phyloP scores from a whole-genome alignment of 306 rosid species.

The Sindora glabra region DNA sequence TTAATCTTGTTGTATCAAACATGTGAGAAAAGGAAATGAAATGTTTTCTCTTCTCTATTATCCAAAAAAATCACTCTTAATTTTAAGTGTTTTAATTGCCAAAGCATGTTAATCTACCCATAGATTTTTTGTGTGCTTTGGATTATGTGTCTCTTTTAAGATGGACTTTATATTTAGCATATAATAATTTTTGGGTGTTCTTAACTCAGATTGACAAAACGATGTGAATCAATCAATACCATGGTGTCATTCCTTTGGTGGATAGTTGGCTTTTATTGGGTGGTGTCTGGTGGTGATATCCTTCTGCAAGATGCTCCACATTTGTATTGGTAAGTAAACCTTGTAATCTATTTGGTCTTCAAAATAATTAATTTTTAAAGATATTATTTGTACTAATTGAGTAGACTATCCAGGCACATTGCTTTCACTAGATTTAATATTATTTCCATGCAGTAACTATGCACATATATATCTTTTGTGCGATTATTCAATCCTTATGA shows the following conservation, averaged over 20 bases:
- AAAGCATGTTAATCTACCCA: slow-evolving; percentile 13
- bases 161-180: slow-evolving; percentile 1
- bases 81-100: slow-evolving; percentile 2
- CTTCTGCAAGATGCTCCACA: slow-evolving; percentile 74
- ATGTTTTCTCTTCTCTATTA: not conserved
- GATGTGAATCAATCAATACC: slow-evolving; percentile 77
- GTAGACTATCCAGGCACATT: too few species aligned
- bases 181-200: slow-evolving; percentile 32
- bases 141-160: too few species aligned
- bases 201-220: slow-evolving; percentile 46
- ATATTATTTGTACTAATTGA: too few species aligned
- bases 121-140: not conserved
- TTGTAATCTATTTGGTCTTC: slow-evolving; percentile 16
- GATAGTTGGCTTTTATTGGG: slow-evolving; percentile 96
- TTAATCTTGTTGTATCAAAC: too few species aligned
- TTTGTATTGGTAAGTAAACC: slow-evolving; percentile 90
- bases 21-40: not conserved
- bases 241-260: slow-evolving; percentile 91
- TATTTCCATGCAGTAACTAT: too few species aligned
- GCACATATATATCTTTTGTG: too few species aligned
- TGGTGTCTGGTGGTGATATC: slow-evolving; percentile 65
- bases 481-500: too few species aligned
- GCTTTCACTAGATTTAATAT: too few species aligned
- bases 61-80: too few species aligned
- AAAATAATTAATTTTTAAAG: too few species aligned